phyloP scores from a whole-genome alignment of 495 filamentous ascomycete species.

The Podospora pseudopauciseta region DNA sequence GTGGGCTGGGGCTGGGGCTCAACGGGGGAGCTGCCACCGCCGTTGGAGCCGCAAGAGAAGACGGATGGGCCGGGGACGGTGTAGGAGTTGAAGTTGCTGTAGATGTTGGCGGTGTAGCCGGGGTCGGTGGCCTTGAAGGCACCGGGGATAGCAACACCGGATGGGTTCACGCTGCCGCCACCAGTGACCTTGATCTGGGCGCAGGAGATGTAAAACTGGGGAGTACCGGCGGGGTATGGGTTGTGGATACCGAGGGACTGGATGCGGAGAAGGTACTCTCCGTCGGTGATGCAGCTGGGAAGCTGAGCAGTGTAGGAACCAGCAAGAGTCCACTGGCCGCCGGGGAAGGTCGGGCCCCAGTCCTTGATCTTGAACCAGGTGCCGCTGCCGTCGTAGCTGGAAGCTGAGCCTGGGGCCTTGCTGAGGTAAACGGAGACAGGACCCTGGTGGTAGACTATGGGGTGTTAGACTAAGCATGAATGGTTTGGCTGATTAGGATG shows the following conservation, averaged over 20 bases:
- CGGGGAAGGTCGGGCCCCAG: constrained; percentile 41
- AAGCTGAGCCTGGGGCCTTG: constrained; percentile 45
- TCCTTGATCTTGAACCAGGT: constrained; percentile 56
- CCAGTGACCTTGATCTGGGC: constrained; percentile 57
- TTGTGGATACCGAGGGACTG: constrained; percentile 63
- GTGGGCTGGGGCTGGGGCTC: not conserved
- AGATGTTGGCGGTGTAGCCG: constrained; percentile 50
- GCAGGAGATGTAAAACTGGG: constrained; percentile 57
- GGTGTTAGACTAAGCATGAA: not conserved
- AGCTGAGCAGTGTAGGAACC: constrained; percentile 52
- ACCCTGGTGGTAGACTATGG: constrained; percentile 52
- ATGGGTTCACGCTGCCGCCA: constrained; percentile 47
- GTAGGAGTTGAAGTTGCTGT: constrained; percentile 30
- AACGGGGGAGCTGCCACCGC: constrained; percentile 2
- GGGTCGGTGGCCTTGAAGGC: constrained; percentile 54
- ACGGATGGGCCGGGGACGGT: constrained; percentile 30
- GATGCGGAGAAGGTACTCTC: constrained; percentile 61
- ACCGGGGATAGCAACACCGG: constrained; percentile 52
- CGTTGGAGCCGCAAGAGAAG: constrained; percentile 23
- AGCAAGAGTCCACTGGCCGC: constrained; percentile 39
- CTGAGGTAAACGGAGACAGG: constrained; percentile 51
- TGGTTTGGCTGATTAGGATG: not conserved
- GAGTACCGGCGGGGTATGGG: constrained; percentile 43
- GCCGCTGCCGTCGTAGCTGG: constrained; percentile 49
- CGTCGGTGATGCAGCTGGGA: constrained; percentile 50